phyloP scores from a whole-genome alignment of 2,329 filamentous ascomycete genomes.

The Fusarium oligoseptatum region DNA sequence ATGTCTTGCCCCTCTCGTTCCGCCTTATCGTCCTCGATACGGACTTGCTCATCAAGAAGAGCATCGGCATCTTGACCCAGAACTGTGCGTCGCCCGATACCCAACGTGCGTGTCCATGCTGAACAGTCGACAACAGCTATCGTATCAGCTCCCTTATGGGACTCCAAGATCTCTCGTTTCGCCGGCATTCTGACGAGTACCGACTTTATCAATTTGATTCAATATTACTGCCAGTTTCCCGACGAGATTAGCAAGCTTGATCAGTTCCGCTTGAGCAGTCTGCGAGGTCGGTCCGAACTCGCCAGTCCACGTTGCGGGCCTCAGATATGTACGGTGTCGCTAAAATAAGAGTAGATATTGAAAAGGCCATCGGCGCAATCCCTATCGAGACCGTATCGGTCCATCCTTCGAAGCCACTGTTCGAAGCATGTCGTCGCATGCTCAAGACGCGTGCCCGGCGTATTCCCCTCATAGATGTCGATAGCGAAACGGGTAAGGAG shows the following conservation, averaged over 20 bases:
- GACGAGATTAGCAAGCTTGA: constrained; percentile 91
- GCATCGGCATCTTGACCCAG: constrained; percentile 92
- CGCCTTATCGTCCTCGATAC: constrained; percentile 97
- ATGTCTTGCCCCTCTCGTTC: constrained; percentile 96
- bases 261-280: constrained; percentile 90
- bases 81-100: constrained; percentile 75
- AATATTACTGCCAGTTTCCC: constrained; percentile 98
- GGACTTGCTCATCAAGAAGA: constrained; percentile 95
- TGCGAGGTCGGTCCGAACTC: constrained; percentile 74
- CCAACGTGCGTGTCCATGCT: constrained; percentile 25
- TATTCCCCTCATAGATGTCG: constrained; percentile 92
- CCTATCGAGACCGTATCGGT: constrained; percentile 97
- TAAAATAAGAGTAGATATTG: constrained; percentile 76
- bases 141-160: constrained; percentile 97
- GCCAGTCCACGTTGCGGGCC: background rate
- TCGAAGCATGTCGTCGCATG: constrained; percentile 96
- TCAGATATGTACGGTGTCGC: constrained; percentile 15
- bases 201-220: constrained; percentile 98
- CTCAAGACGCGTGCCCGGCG: constrained; percentile 91
- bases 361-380: constrained; percentile 90
- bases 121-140: constrained; percentile 73
- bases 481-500: constrained; percentile 92
- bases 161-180: constrained; percentile 92
- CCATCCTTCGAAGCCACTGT: constrained; percentile 88
- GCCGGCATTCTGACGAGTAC: constrained; percentile 94